These are phyloP conservation scores for Diaporthe helianthi DNA, from an alignment of 2,329 filamentous ascomycete species.

Conservation along the genomic window DNA sequence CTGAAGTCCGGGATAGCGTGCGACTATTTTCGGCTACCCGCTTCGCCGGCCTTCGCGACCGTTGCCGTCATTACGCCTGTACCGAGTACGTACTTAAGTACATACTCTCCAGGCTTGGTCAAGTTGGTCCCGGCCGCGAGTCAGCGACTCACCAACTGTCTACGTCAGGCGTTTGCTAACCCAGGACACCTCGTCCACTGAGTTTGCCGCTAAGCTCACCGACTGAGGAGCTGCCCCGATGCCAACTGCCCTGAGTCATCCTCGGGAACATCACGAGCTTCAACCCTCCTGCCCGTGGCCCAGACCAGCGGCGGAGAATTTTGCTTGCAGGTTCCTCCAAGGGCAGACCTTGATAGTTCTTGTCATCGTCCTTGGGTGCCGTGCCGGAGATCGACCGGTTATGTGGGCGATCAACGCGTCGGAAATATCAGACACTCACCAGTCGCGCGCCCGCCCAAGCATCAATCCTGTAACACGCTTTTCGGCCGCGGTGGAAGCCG, in stretches of 20 bases:
- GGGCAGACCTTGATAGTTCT: background rate
- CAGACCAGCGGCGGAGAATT: slow-evolving; percentile 6
- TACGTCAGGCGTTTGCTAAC: slow-evolving; percentile 21
- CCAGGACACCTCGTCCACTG: slow-evolving; percentile 13
- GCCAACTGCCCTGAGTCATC: slow-evolving; percentile 20
- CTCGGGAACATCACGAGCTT: slow-evolving; percentile 14
- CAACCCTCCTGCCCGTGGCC: background rate
- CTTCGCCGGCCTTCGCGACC: slow-evolving; percentile 20
- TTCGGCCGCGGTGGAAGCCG: slow-evolving; percentile 17
- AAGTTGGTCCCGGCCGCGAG: slow-evolving; percentile 13
- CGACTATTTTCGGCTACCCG: slow-evolving; percentile 25
- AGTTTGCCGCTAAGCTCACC: slow-evolving; percentile 26
- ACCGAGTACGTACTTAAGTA: too few relatives aligned
- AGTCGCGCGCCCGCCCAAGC: background rate
- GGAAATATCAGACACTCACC: slow-evolving; percentile 5
- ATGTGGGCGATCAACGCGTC: slow-evolving; percentile 4
- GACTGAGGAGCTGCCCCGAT: slow-evolving; percentile 21
- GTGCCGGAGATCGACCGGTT: slow-evolving; percentile 5
- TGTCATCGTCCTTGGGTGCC: background rate
- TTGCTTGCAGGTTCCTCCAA: background rate
- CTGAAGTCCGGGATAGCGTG: slow-evolving; percentile 22
- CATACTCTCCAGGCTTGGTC: slow-evolving; percentile 12
- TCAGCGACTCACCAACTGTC: slow-evolving; percentile 13
- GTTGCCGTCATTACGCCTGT: slow-evolving; percentile 17
- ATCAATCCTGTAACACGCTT: slow-evolving; percentile 19